phyloP scores from a whole-genome alignment of 2,329 filamentous ascomycete species.

The Elsinoe batatas region DNA sequence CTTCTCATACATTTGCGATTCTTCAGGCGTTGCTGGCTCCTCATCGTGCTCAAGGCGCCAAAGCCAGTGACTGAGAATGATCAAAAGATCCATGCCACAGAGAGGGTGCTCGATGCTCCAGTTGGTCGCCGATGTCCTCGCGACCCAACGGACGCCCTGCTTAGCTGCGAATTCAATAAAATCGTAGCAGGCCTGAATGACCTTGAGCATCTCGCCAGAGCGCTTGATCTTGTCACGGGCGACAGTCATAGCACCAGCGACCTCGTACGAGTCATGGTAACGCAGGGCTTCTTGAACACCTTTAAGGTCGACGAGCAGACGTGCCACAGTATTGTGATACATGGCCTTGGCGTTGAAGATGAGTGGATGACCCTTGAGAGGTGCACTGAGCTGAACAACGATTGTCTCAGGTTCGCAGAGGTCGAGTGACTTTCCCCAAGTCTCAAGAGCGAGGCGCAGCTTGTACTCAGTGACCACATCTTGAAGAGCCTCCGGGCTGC shows the following conservation, averaged over 20 bases:
- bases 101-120: constrained; percentile 98
- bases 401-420: constrained; percentile 86
- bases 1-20: constrained; percentile 85
- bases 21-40: constrained; percentile 75
- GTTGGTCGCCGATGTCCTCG: constrained; percentile 93
- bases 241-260: constrained; percentile 91
- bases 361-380: constrained; percentile 89
- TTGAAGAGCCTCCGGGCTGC: constrained; percentile 92
- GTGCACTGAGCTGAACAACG: constrained; percentile 79
- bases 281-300: constrained; percentile 90
- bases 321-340: constrained; percentile 85
- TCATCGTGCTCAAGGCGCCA: constrained; percentile 99
- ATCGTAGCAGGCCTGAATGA: constrained; percentile 94
- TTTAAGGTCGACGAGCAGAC: constrained; percentile 91
- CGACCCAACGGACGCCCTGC: constrained; percentile 94
- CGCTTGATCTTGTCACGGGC: constrained; percentile 90
- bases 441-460: constrained; percentile 85
- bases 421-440: constrained; percentile 96
- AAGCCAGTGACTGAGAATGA: constrained; percentile 94
- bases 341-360: constrained; percentile 98
- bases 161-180: constrained; percentile 93
- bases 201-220: constrained; percentile 94
- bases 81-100: constrained; percentile 93
- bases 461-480: constrained; percentile 98
- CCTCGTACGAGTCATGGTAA: constrained; percentile 95